A percentile compares a stretch with the other conserved stretches of the same genome.
These are phyloP conservation scores for Smallanthus sonchifolius DNA, from an alignment of 129 eudicot species.

Conservation along the genomic window DNA sequence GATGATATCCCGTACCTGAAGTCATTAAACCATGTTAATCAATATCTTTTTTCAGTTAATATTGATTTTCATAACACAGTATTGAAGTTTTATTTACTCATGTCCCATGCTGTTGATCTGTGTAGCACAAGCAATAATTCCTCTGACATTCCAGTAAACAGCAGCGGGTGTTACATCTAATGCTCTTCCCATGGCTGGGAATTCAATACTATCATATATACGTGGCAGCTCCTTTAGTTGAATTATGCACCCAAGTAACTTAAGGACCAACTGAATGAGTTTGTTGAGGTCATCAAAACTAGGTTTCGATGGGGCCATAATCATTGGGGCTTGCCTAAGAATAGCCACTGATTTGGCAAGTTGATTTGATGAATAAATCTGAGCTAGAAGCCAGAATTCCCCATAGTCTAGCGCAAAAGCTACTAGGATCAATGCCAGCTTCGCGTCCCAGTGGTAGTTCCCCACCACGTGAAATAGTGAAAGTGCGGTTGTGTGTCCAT, in stretches of 20 bases:
- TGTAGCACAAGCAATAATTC: slow-evolving; percentile 60
- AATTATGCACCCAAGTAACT: slow-evolving; percentile 51
- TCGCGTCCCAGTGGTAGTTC: slow-evolving; percentile 80
- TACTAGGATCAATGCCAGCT: slow-evolving; percentile 61
- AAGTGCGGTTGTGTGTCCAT: slow-evolving; percentile 57
- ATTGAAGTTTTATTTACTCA: slow-evolving; percentile 43
- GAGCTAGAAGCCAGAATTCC: slow-evolving; percentile 87
- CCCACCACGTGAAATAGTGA: slow-evolving; percentile 45
- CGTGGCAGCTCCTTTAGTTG: slow-evolving; percentile 60
- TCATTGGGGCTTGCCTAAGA: slow-evolving; percentile 59
- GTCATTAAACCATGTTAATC: background rate
- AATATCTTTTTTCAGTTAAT: background rate
- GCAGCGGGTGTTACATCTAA: slow-evolving; percentile 51
- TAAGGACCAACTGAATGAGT: slow-evolving; percentile 47
- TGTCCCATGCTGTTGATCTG: slow-evolving; percentile 61
- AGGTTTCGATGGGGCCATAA: slow-evolving; percentile 46
- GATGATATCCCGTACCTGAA: slow-evolving; percentile 49
- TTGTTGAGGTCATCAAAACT: slow-evolving; percentile 55
- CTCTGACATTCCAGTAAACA: slow-evolving; percentile 71
- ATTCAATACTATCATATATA: slow-evolving; percentile 40
- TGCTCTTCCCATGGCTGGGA: slow-evolving; percentile 50
- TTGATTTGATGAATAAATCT: slow-evolving; percentile 50
- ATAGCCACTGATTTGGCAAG: slow-evolving; percentile 78
- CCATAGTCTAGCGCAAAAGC: slow-evolving; percentile 79
- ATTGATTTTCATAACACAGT: background rate